Evolutionary conservation across 257 asterid species (phyloP), one percentile per base, ranked within the genome.

Genomic region (Petunia secreta): DNA sequence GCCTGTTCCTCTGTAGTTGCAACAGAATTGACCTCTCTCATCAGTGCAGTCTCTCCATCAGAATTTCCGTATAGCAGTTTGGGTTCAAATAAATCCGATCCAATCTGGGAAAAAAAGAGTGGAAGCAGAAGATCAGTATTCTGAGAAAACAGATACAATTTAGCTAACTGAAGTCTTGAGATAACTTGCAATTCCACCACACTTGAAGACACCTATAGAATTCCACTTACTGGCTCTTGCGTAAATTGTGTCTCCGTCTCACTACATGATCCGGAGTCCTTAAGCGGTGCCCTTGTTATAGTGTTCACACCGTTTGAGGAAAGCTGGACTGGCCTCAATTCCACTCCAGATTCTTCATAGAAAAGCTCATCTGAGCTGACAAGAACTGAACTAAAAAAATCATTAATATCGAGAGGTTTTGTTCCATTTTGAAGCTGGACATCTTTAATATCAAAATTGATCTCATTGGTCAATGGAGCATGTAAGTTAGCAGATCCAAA

Each of bases 191-290:
- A 25, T 55, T 63, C 34, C 36, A 77, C 6, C 48, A 48, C 41
- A 53, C 38, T 66, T 8, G 15, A 38, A 75, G 76, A 62, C 16
- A n/a, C 82, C 63, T 63, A 4, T 10, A 75, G 82, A 37, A 79
- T 58, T 81, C 79, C 40, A 78, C 67, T 84, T 88, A 92, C 98
- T 94, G 81, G 89, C 66, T 52, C 82, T 66, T 86, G 88, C 41
- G 83, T 83, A 75, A 87, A 90, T 85, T 88, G 92, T 6, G 87
- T 86, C 79, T 87, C 96, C 5, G 93, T 91, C 82, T 88, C 95
- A 69, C 90, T 79, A 80, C 85, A 78, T n/a, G 84, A 85, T 85
- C 82, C 85, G 75, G 86, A 81, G 10, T 71, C 62, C 36, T 50
- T 71, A 34, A 50, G 13, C 63, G 75, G 44, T 16, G 37, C 43